These are phyloP conservation scores for Simplicillium aogashimaense DNA, from an alignment of 2,329 filamentous ascomycete species.

Conservation along the genomic window DNA sequence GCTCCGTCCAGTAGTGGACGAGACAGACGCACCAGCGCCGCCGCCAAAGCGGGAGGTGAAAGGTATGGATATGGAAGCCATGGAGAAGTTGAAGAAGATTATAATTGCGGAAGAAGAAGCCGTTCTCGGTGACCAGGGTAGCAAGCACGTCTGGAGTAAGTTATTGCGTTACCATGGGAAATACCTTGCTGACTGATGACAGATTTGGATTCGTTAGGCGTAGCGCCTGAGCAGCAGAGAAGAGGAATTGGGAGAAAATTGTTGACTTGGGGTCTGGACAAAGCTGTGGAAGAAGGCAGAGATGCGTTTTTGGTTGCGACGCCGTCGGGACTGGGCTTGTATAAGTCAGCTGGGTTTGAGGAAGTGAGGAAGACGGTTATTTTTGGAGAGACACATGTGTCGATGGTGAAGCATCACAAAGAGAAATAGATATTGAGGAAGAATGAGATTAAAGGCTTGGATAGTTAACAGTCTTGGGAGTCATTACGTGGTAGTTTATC, in stretches of 20 bases:
- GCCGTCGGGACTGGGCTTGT: background rate
- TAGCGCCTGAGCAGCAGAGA: background rate
- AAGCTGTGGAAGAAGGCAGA: background rate
- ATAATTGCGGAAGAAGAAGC: background rate
- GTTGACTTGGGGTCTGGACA: background rate
- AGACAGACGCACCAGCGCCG: background rate
- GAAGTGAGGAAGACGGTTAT: background rate
- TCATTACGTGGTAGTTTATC: too few relatives aligned
- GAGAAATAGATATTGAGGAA: too few relatives aligned
- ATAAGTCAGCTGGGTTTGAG: background rate
- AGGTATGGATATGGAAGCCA: background rate
- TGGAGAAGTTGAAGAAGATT: background rate
- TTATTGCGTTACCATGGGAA: background rate
- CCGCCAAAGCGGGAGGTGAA: background rate
- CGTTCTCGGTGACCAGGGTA: background rate
- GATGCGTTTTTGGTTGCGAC: background rate
- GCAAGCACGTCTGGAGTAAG: background rate
- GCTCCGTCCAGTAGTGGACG: background rate
- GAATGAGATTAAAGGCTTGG: too few relatives aligned
- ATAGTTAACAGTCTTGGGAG: too few relatives aligned
- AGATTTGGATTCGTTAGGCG: background rate
- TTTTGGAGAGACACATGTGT: background rate
- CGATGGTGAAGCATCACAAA: background rate
- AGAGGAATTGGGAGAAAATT: background rate
- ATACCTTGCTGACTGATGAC: background rate